Conservation (phyloP, 2,329 filamentous ascomycete species). For the Pseudogymnoascus sp. region DNA sequence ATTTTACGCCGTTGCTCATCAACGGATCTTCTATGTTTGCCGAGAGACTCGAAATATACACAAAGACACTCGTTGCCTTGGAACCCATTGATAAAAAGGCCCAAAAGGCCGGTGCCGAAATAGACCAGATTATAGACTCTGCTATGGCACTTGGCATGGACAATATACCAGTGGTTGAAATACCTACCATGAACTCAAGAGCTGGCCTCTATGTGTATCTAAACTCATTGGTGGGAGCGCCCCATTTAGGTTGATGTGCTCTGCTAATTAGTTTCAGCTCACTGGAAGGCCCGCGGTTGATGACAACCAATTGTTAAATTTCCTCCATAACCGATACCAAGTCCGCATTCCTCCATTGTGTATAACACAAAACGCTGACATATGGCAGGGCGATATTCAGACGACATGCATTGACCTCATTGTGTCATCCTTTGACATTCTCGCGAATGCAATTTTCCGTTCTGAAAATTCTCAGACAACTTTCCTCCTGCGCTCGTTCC, state of each 20-base stretch:
- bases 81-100: constrained; percentile 47
- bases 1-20: constrained; percentile 48
- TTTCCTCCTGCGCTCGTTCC: constrained; percentile 73
- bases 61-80: constrained; percentile 45
- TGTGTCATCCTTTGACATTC: constrained; percentile 77
- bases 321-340: constrained; percentile 77
- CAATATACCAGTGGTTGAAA: constrained; percentile 44
- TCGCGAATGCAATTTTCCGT: constrained; percentile 79
- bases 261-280: constrained; percentile 47
- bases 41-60: constrained; percentile 46
- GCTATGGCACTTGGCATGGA: constrained; percentile 41
- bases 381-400: constrained; percentile 61
- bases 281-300: constrained; percentile 76
- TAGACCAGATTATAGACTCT: constrained; percentile 51
- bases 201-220: constrained; percentile 80
- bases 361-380: constrained; percentile 23
- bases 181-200: constrained; percentile 66
- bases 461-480: constrained; percentile 51
- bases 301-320: constrained; percentile 67
- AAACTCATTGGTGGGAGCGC: constrained; percentile 63
- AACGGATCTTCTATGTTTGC: constrained; percentile 46
- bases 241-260: not conserved
- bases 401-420: constrained; percentile 74
- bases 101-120: constrained; percentile 39
- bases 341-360: constrained; percentile 34